Conservation (phyloP, 169 alveolate genomes). For the Plasmodium malariae region DNA sequence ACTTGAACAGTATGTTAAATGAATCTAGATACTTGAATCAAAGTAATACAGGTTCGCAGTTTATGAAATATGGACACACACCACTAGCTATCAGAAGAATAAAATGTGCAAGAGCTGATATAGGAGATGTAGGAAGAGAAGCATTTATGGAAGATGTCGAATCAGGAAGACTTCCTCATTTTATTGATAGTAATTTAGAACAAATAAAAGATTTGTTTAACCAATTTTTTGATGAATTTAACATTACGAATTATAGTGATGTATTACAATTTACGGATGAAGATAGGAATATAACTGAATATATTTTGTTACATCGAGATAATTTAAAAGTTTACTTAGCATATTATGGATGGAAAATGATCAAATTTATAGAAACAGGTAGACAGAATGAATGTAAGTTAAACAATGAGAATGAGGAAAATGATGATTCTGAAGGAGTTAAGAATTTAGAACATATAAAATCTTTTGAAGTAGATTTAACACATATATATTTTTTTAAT, state of each 20-base stretch:
- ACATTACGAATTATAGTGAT: conserved; percentile 82
- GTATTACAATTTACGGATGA: conserved; percentile 80
- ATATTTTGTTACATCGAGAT: conserved; percentile 71
- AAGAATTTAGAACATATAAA: conserved; percentile 63
- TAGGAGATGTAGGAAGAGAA: conserved; percentile 92
- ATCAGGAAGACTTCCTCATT: conserved; percentile 86
- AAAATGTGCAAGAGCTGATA: conserved; percentile 88
- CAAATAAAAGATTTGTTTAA: conserved; percentile 83
- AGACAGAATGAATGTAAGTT: conserved; percentile 70
- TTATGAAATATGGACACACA: conserved; percentile 87
- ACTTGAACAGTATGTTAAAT: conserved; percentile 69
- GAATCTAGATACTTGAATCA: conserved; percentile 67
- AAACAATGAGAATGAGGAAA: conserved; percentile 58
- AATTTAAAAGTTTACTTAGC: conserved; percentile 73
- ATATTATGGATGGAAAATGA: conserved; percentile 84
- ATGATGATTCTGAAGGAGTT: conserved; percentile 37
- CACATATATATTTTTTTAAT: conserved; percentile 91
- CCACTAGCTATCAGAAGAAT: conserved; percentile 88
- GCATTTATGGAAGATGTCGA: conserved; percentile 88
- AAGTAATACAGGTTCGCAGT: conserved; percentile 80
- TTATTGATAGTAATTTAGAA: conserved; percentile 85
- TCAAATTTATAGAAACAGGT: conserved; percentile 78
- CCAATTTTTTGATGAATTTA: conserved; percentile 83
- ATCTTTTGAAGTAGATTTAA: conserved; percentile 88
- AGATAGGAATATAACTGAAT: conserved; percentile 78